Evolutionary conservation across 2,329 filamentous ascomycete genomes (phyloP), one percentile per base, ranked within the genome.

Genomic region (Dactylella cylindrospora): DNA sequence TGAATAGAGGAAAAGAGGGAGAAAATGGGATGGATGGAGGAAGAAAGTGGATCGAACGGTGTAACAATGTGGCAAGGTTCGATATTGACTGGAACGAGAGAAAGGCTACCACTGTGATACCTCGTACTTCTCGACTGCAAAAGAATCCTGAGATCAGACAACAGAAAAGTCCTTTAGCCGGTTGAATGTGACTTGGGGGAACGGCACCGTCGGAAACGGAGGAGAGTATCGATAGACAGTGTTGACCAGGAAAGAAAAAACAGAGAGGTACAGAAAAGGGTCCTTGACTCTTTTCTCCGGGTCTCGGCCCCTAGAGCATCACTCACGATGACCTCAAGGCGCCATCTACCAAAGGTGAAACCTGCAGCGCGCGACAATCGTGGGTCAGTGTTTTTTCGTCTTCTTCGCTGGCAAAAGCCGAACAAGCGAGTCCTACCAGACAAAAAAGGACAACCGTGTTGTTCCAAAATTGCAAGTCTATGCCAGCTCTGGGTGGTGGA

Each of bases 351-450:
- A 38, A 61, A 43, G 26, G 36, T 62, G 57, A 54, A 62, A 62
- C 57, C 25, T 35, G 49, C 43, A 62, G 57, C 57, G 57, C 57
- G 57, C 57, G 57, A 62, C 57, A 62, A 62, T 54, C 28, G 36
- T 35, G 43, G 57, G 36, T 23, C 15, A 9, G n/a, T 54, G 8
- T 12, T 35, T 25, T 13, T 38, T 19, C 15, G 15, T 17, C 19
- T 12, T 9, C 20, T 23, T 23, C 23, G 36, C 36, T 41, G 36
- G 50, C 33, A 31, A 17, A 22, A 32, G 9, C 28, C 28, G 23
- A 41, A 35, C n/a, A n/a, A 12, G 26, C 19, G 38, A 36, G 40
- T 17, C 45, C 10, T 33, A 44, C n/a, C 45, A 38, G 26, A n/a
- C 40, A 22, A 32, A 40, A 15, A 23, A 31, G 19, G 15, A 28